phyloP scores from a whole-genome alignment of 371 early-diverging fungal species.

The Cokeromyces recurvatus region DNA sequence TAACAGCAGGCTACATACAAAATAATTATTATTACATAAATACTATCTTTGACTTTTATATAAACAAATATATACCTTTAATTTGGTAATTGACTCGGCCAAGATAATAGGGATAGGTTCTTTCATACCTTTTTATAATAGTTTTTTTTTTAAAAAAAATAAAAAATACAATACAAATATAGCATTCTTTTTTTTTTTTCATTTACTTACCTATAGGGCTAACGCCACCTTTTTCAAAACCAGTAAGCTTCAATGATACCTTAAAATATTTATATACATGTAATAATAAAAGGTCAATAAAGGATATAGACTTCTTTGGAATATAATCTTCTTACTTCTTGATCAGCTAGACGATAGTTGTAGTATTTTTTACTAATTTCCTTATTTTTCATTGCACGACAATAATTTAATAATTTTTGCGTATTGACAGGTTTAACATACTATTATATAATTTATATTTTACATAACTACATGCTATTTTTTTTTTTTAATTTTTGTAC shows the following conservation, averaged over 20 bases:
- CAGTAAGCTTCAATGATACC: conserved; percentile 57
- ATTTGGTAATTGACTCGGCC: conserved; percentile 49
- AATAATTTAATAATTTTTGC: conserved; percentile 59
- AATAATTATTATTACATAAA: too few relatives aligned
- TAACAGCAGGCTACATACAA: conserved; percentile 65
- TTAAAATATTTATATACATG: too few relatives aligned
- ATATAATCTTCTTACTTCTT: conserved; percentile 40
- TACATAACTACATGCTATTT: too few relatives aligned
- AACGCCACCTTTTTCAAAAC: conserved; percentile 68
- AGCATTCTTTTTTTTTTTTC: background rate
- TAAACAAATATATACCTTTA: conserved; percentile 32
- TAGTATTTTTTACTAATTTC: conserved; percentile 53
- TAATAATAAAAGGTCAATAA: too few relatives aligned
- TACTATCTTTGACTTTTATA: too few relatives aligned
- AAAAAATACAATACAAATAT: background rate
- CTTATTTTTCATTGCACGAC: conserved; percentile 48
- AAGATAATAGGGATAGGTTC: conserved; percentile 61
- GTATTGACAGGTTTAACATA: conserved; percentile 74
- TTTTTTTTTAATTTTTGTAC: too few relatives aligned
- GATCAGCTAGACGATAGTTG: conserved; percentile 52
- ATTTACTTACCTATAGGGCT: conserved; percentile 53
- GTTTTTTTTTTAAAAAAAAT: too few relatives aligned
- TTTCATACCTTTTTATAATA: conserved; percentile 50
- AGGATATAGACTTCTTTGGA: too few relatives aligned
- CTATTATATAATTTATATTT: conserved; percentile 11